Evolutionary conservation across 2,329 filamentous ascomycete genomes (phyloP).

Genomic region (Colletotrichum australisinense): DNA sequence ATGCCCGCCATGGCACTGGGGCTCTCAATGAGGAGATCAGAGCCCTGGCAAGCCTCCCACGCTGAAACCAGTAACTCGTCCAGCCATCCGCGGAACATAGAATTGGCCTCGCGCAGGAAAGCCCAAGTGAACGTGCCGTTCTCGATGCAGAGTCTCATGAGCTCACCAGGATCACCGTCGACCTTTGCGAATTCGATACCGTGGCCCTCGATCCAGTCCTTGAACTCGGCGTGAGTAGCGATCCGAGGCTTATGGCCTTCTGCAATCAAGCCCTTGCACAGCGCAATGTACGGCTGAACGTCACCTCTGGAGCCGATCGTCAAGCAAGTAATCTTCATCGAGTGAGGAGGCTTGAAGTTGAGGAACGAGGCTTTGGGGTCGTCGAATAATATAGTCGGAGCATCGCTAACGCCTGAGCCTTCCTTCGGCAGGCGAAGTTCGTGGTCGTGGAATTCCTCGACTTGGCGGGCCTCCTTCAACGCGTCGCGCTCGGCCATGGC

Average conservation of each 20-base stretch:
- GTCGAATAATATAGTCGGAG: constrained; percentile 86
- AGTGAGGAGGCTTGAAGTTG: constrained; percentile 86
- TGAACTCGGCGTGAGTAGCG: constrained; percentile 92
- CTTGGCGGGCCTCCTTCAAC: constrained; percentile 76
- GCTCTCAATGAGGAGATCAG: constrained; percentile 92
- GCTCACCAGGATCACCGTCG: constrained; percentile 89
- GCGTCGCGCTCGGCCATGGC: constrained; percentile 86
- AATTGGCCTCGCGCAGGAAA: constrained; percentile 88
- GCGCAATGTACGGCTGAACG: constrained; percentile 96
- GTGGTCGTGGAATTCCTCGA: constrained; percentile 61
- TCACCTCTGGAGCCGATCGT: constrained; percentile 97
- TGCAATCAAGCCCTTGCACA: constrained; percentile 89
- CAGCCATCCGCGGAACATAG: constrained; percentile 93
- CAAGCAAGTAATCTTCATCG: constrained; percentile 88
- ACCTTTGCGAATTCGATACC: constrained; percentile 93
- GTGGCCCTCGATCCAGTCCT: constrained; percentile 88
- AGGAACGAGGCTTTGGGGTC: constrained; percentile 89
- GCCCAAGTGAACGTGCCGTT: constrained; percentile 96
- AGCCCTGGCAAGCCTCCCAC: constrained; percentile 85
- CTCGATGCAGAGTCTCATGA: constrained; percentile 96
- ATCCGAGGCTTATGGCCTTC: constrained; percentile 91
- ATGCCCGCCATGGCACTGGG: constrained; percentile 98
- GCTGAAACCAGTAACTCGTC: constrained; percentile 87
- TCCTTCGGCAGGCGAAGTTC: constrained; percentile 62
- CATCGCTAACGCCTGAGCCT: constrained; percentile 61